These are phyloP conservation scores for Camellia lanceoleosa DNA, from an alignment of 148 eudicot species.

Conservation along the genomic window DNA sequence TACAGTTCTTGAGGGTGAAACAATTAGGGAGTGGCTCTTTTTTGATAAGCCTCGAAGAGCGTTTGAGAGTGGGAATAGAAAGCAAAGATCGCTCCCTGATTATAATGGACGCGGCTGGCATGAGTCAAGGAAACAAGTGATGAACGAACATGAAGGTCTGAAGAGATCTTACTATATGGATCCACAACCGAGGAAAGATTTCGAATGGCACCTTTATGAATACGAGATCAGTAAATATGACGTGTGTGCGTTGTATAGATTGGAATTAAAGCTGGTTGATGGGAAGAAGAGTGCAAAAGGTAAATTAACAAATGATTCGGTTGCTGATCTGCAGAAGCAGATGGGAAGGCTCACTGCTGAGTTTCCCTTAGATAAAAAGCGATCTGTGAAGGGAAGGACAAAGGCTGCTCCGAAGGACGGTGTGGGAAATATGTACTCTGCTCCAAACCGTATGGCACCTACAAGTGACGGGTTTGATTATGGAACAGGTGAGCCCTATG, in stretches of 20 bases:
- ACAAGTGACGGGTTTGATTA: conserved; percentile 47
- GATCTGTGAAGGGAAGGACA: conserved; percentile 51
- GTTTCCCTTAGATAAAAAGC: conserved; percentile 65
- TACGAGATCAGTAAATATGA: conserved; percentile 78
- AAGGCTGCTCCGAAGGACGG: conserved; percentile 49
- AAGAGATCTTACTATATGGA: conserved; percentile 99
- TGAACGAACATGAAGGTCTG: conserved; percentile 78
- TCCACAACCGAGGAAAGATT: conserved; percentile 84
- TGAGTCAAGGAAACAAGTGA: conserved; percentile 93
- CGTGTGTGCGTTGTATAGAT: conserved; percentile 78
- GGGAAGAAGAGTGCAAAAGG: conserved; percentile 78
- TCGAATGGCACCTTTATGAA: conserved; percentile 95
- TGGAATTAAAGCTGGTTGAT: conserved; percentile 83
- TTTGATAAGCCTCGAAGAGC: conserved; percentile 98
- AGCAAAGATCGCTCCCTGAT: conserved; percentile 95
- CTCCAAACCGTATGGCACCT: conserved; percentile 31
- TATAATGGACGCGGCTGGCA: conserved; percentile 99
- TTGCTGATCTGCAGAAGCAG: conserved; percentile 93
- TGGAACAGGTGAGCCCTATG: conserved; percentile 46
- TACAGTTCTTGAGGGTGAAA: conserved; percentile 74
- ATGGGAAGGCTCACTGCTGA: conserved; percentile 93
- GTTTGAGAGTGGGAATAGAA: conserved; percentile 94
- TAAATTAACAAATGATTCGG: conserved; percentile 59
- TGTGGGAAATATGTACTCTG: conserved; percentile 35
- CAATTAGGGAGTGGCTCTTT: conserved; percentile 94